These are phyloP conservation scores for Myriosclerotinia scirpicola DNA, from an alignment of 2,329 filamentous ascomycete species.

Conservation along the genomic window DNA sequence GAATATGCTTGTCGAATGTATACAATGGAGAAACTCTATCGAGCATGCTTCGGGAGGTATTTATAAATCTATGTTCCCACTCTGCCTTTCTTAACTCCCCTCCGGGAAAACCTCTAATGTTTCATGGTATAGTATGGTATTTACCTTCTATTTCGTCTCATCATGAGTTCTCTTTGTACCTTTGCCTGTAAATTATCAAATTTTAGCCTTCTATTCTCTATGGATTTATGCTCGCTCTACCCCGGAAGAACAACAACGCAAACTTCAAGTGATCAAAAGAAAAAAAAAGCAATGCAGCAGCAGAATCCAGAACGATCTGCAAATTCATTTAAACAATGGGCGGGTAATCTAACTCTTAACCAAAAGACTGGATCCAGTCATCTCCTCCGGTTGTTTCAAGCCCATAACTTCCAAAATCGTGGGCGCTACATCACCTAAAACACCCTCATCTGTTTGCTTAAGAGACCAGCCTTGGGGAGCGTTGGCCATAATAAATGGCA, in stretches of 20 bases:
- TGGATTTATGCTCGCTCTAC: conserved; percentile 16
- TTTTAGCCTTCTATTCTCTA: conserved; percentile 29
- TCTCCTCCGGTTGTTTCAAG: conserved; percentile 82
- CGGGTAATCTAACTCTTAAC: conserved; percentile 57
- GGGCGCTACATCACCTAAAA: conserved; percentile 97
- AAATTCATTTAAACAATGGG: conserved; percentile 16
- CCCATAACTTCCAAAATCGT: conserved; percentile 91
- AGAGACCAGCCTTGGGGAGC: conserved; percentile 86
- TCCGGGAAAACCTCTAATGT: background rate
- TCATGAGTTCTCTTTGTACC: conserved; percentile 40
- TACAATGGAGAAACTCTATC: background rate
- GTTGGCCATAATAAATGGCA: conserved; percentile 98
- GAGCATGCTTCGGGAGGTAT: background rate
- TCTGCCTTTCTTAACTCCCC: background rate
- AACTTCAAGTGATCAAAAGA: conserved; percentile 2
- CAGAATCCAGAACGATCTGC: conserved; percentile 12
- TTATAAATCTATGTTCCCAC: background rate
- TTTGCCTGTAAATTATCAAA: conserved; percentile 26
- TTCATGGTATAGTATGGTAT: background rate
- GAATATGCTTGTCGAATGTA: background rate
- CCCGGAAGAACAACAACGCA: conserved; percentile 10
- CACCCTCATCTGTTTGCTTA: conserved; percentile 67
- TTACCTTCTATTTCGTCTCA: conserved; percentile 26
- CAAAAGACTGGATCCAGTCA: conserved; percentile 84
- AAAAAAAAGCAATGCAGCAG: conserved; percentile 4